Base-by-base conservation (phyloP, 805 yeast species). In the Wickerhamiella nectarea region DNA sequence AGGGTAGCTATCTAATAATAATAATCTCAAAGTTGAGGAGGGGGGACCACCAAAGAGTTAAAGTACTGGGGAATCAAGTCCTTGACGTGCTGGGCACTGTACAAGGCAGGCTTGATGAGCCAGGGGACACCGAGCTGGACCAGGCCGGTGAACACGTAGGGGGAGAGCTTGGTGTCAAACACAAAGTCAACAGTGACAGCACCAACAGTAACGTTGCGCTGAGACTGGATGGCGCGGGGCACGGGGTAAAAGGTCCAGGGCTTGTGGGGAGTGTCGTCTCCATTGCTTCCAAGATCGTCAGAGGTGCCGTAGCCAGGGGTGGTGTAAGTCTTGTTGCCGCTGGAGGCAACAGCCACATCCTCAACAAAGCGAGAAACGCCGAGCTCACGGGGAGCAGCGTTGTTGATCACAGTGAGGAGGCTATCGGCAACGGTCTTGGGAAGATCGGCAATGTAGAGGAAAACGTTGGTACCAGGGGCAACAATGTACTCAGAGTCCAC, bases 261-360 rank as follows among this genome's bases (percentile, higher is more conserved):
- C 46, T 63, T 65, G 62, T 81, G 87, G 45, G 76, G 52, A 31
- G 85, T 70, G 65, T 66, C 97, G 57, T 91, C 98, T 18, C 98
- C 98, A 49, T 77, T 76, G 50, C 67, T 61, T 0, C 96, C 98
- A 52, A 71, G 69, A 55, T 89, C 97, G 57, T 91, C 98, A 37
- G 61, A 53, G 0, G 98, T 89, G 0, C 76, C 77, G 52, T 80
- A 82, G 0, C 98, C 98, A 48, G 73, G 74, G 1, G 75, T 54
- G 11, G 42, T 38, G 36, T 69, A 55, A 8, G 56, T 41, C 26
- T 54, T 42, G 24, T 53, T 49, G 7, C 42, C 33, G 34, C 45
- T 43, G 7, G 24, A 21, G 25, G 34, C 24, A 14, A 31, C 34
- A 38, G 3, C 34, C 10, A 9, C 17, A 11, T 26, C 26, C 34